Conservation (phyloP, 176 grass and related monocot species). For the sorghum (Sorghum bicolor) region DNA sequence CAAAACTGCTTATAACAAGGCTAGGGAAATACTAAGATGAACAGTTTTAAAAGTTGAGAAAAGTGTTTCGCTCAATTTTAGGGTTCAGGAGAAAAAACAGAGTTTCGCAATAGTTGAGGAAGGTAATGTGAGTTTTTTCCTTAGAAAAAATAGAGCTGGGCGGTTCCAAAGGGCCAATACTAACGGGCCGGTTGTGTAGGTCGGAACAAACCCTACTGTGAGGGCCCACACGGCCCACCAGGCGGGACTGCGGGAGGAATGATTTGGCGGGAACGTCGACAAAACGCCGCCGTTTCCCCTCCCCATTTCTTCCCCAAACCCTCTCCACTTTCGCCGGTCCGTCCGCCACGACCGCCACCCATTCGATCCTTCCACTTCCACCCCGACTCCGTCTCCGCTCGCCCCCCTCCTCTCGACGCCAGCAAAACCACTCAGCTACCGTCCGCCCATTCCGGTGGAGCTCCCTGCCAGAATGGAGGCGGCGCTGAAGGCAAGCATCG, state of each 20-base stretch:
- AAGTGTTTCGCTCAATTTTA: too few species aligned
- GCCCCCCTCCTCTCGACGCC: not conserved
- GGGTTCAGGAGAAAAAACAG: too few species aligned
- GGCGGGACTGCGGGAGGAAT: not conserved
- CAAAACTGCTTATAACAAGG: too few species aligned
- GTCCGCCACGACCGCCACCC: not conserved
- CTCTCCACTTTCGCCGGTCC: not conserved
- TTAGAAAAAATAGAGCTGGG: too few species aligned
- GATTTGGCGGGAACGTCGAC: conserved; percentile 41
- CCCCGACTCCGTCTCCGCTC: not conserved
- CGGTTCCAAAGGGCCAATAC: too few species aligned
- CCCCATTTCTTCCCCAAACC: not conserved
- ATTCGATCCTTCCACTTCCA: not conserved
- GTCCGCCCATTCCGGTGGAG: not conserved
- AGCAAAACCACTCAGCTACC: not conserved
- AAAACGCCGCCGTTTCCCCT: not conserved
- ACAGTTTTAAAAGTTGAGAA: too few species aligned
- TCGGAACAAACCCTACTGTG: too few species aligned
- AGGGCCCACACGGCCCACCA: not conserved
- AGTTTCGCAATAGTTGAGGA: too few species aligned
- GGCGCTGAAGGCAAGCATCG: conserved; percentile 54
- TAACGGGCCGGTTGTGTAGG: too few species aligned
- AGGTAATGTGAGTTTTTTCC: too few species aligned
- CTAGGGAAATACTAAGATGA: too few species aligned
- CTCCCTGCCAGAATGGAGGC: conserved; percentile 44